Evolutionary conservation across 225 moss, liverwort and hornwort genomes (phyloP).

Genomic region (Sphagnum tenellum): DNA sequence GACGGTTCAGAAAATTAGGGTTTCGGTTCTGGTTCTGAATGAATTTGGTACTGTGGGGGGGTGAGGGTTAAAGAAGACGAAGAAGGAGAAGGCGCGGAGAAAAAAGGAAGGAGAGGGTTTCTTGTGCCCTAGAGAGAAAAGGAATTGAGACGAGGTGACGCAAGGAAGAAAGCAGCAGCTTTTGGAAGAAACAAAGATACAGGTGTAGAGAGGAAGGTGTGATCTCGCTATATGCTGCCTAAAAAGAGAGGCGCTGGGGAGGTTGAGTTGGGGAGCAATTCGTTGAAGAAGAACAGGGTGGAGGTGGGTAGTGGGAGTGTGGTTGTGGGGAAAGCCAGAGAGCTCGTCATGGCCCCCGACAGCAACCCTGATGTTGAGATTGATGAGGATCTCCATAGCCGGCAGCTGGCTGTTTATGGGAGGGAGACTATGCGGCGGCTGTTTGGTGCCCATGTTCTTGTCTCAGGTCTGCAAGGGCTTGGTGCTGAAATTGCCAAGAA

Average conservation of each 20-base stretch:
- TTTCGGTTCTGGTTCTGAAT: too few species aligned
- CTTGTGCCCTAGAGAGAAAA: too few species aligned
- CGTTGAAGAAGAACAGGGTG: conserved; percentile 45
- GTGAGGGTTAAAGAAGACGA: too few species aligned
- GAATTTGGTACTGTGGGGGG: too few species aligned
- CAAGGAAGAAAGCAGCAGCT: too few species aligned
- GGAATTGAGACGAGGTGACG: too few species aligned
- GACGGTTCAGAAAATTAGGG: too few species aligned
- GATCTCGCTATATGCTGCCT: conserved; percentile 94
- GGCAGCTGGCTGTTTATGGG: conserved; percentile 97
- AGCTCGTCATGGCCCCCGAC: conserved; percentile 68
- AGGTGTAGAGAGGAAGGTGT: conserved; percentile 4
- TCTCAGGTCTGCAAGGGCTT: conserved; percentile 75
- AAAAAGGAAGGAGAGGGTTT: too few species aligned
- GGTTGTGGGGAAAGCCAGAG: conserved; percentile 52
- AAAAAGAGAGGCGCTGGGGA: conserved; percentile 96
- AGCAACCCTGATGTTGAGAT: conserved; percentile 75
- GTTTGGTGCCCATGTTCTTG: conserved; percentile 81
- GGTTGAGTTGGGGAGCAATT: conserved; percentile 68
- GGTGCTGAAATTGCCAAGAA: conserved; percentile 91
- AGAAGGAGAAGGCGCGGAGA: too few species aligned
- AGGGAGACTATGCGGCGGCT: conserved; percentile 97
- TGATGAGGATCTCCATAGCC: conserved; percentile 97
- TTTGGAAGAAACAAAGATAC: too few species aligned
- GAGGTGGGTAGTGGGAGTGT: conserved; percentile 40